Percentiles rank a stretch among this genome's conserved stretches.
Evolutionary conservation across 805 yeast species (phyloP).

Genomic region (Starmerella tilneyi): DNA sequence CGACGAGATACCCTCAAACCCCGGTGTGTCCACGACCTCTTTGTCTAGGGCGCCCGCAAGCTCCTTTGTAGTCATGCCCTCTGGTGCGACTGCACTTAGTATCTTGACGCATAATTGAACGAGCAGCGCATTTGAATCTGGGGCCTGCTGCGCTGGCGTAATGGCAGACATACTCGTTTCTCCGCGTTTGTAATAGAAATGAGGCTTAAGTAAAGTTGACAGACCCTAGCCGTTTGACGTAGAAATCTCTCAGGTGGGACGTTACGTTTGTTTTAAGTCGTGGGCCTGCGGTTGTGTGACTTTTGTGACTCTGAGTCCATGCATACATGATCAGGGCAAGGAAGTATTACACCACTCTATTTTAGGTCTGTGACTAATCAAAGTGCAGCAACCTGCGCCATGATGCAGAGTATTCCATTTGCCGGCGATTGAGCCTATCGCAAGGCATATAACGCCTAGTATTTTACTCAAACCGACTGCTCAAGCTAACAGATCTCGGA

Average conservation of each 20-base stretch:
- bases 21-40: slow-evolving; percentile 10
- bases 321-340: neutral
- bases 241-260: neutral
- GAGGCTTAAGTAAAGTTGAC: no score
- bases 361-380: slow-evolving; percentile 5
- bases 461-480: neutral
- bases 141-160: neutral
- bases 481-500: no score
- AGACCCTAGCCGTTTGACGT: slow-evolving; percentile 3
- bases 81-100: slow-evolving; percentile 22
- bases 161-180: neutral
- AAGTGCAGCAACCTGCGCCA: neutral
- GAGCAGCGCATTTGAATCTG: slow-evolving; percentile 19
- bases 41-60: slow-evolving; percentile 24
- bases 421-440: neutral
- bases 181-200: neutral
- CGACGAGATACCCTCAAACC: slow-evolving; percentile 27
- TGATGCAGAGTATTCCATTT: neutral
- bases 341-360: neutral
- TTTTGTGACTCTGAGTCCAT: slow-evolving; percentile 3
- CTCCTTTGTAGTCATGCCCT: slow-evolving; percentile 29
- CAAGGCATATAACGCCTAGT: neutral
- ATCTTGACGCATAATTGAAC: slow-evolving; percentile 25
- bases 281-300: slow-evolving; percentile 4
- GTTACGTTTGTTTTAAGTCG: slow-evolving; percentile 9